These are phyloP conservation scores for Cercospora sojina DNA, from an alignment of 2,329 filamentous ascomycete species.

Conservation along the genomic window DNA sequence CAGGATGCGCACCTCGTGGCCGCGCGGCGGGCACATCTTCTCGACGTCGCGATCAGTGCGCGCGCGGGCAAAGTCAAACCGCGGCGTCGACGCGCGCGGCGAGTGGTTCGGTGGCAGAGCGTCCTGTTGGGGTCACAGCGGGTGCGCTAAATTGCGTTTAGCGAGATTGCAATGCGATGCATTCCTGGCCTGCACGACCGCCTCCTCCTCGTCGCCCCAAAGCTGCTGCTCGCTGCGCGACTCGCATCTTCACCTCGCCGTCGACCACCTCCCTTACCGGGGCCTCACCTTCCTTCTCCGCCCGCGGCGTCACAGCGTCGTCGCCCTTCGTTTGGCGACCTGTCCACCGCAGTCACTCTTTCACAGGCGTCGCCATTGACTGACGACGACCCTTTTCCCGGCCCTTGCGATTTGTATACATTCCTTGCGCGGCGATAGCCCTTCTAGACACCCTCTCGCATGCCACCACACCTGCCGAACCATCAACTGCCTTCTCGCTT, in stretches of 20 bases:
- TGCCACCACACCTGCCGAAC: neutral
- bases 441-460: constrained; percentile 5
- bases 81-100: neutral
- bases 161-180: constrained; percentile 2
- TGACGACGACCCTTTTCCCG: constrained; percentile 8
- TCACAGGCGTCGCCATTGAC: constrained; percentile 12
- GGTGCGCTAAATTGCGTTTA: neutral
- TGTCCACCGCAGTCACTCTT: constrained; percentile 13
- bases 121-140: neutral
- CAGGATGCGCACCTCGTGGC: neutral
- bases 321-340: constrained; percentile 11
- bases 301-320: neutral
- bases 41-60: neutral
- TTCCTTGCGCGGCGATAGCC: neutral
- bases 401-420: constrained; percentile 9
- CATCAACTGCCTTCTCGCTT: neutral
- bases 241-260: constrained; percentile 5
- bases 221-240: neutral
- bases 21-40: neutral
- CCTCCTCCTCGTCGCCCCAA: neutral
- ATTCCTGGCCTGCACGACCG: neutral
- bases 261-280: neutral
- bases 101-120: neutral
- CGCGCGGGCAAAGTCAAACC: neutral
- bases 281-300: constrained; percentile 9